A percentile compares a stretch with the other conserved stretches of the same genome.
These are phyloP conservation scores for Fraxinus ornus DNA, from an alignment of 305 asterid genomes.

Conservation along the genomic window DNA sequence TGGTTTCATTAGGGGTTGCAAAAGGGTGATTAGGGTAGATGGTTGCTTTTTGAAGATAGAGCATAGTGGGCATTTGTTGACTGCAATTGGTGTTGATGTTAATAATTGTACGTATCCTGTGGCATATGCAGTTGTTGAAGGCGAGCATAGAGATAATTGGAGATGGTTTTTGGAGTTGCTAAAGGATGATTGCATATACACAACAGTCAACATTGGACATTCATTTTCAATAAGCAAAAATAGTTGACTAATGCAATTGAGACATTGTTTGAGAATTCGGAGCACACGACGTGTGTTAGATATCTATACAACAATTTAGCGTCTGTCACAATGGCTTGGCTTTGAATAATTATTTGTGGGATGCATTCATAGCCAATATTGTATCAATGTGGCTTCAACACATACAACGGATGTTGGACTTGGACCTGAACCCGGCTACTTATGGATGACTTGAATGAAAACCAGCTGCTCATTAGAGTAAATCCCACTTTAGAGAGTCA, in stretches of 20 bases:
- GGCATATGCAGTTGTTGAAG: background rate
- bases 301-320: too few relatives aligned
- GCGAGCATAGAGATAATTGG: background rate
- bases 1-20: background rate
- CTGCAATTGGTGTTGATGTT: background rate
- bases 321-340: background rate
- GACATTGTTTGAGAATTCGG: background rate
- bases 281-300: background rate
- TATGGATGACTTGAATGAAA: too few relatives aligned
- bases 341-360: too few relatives aligned
- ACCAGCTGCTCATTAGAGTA: background rate
- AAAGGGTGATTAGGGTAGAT: background rate
- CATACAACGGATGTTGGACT: too few relatives aligned
- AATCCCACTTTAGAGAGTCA: background rate
- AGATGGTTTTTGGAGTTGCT: background rate
- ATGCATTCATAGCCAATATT: too few relatives aligned
- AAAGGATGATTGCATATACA: background rate
- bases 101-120: too few relatives aligned
- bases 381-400: too few relatives aligned
- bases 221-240: background rate
- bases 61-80: background rate
- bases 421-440: background rate
- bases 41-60: background rate
- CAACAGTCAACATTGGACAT: background rate
- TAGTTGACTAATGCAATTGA: too few relatives aligned